Base-by-base conservation (phyloP, 805 yeast species). In the Candida takata region DNA sequence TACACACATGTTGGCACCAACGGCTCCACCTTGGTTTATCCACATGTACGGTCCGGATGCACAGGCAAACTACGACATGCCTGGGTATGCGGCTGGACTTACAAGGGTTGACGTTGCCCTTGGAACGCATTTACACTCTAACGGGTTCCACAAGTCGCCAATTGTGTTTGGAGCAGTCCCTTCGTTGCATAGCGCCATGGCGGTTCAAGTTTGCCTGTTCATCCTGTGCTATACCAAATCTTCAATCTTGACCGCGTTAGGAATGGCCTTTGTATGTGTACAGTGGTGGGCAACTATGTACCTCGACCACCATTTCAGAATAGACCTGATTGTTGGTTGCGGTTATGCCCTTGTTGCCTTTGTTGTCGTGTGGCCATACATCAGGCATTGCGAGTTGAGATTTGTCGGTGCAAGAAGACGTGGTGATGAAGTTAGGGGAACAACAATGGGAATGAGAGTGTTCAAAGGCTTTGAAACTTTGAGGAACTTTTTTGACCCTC, bases 251-350 rank as follows among this genome's bases (percentile, higher is more conserved):
- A 52, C 53, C 42, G 13, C 62, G 5, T 43, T 66, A 1, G 69
- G 66, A 15, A 48, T 68, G 5, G 24, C 42, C 1, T 79, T 71
- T 54, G 72, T 79, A 7, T 39, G 63, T 3, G 50, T 74, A 24
- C 85, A 79, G 51, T 77, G 85, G 82, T 80, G 85, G 84, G 74
- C 84, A 17, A 76, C 84, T 3, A 74, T 79, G 60, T 80, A 80
- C 48, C 55, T 80, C 39, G 85, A 79, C 51, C 86, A 79, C 55
- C 87, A 79, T 54, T 80, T 79, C 70, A 64, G 84, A 40, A 55
- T 78, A 24, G 86, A 80, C 51, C 57, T 79, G 35, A 55, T 77
- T 26, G 62, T 63, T 12, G 85, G 85, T 8, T 54, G 73, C 50
- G 23, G 62, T 4, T 79, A 79, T 57, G 69, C 83, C 0, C 41